Base-by-base conservation (phyloP, 2,329 filamentous ascomycete species). In the Colletotrichum truncatum region DNA sequence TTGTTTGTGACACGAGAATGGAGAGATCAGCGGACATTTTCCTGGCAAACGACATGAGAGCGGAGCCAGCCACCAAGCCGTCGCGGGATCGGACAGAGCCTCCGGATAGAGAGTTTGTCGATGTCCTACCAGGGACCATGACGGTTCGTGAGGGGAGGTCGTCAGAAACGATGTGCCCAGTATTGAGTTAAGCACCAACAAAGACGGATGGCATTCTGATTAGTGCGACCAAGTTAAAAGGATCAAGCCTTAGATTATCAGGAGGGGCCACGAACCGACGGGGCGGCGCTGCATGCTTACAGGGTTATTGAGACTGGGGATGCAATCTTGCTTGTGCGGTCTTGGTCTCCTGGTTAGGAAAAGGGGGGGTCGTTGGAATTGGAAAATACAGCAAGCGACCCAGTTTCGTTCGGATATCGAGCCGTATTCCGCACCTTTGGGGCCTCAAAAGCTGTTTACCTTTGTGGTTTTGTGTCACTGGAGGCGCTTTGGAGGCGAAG, bases 211-310 rank as follows among this genome's bases (percentile, higher is more conserved):
- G 46, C 54, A 25, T 25, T 53, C 38, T 39, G 61, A 45, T 52
- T 64, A 64, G 61, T 60, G 61, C 25, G 38, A 45, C 36, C 38
- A 28, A 18, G n/a, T 59, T 25, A 11, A 25, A 28, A 36, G 23
- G 28, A 38, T 52, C 54, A 45, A 28, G 32, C 10, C 26, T 43
- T 54, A 59, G 28, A 64, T 64, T 59, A 38, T 21, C 46, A 58
- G 61, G 61, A 64, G 61, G 53, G 60, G 61, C 38, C 46, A 39
- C 61, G 61, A 64, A 64, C 61, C 61, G 54, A 64, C 46, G 28
- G 54, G 46, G 55, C 61, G 61, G 61, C 54, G 61, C 61, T 46
- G 54, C 54, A 59, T 41, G 55, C 61, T 64, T 51, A 36, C 53
- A 58, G 36, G 46, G 54, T 36, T 46, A 36, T 45, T 34, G 32